Evolutionary conservation across 768 basidiomycete species (phyloP), one percentile per base, ranked within the genome.

Genomic region (Lactifluus piperatus): DNA sequence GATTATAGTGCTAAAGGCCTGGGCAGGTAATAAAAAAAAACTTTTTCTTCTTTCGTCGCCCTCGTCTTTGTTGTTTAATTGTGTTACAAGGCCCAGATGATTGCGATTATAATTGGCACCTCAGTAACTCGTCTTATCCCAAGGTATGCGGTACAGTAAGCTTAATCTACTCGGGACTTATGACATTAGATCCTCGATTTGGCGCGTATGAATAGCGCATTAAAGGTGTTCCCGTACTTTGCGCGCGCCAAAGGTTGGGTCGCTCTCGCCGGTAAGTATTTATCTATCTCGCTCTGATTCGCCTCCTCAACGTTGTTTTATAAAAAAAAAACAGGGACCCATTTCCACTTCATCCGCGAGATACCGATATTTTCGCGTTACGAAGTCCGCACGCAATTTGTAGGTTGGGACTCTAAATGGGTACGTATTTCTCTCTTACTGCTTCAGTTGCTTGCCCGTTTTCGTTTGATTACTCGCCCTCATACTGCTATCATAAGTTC

Each of bases 41-140:
- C n/a, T n/a, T n/a, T n/a, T n/a, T n/a, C n/a, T n/a, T n/a, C n/a
- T n/a, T n/a, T n/a, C n/a, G n/a, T n/a, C n/a, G n/a, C n/a, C n/a
- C n/a, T n/a, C n/a, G n/a, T 6, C 7, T 3, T 47, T 55, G 39
- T 55, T n/a, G 18, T 22, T 11, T 10, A 14, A 7, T 7, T 49
- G n/a, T 2, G 18, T 9, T 9, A 4, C n/a, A 54, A 86, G 86
- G 77, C 56, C 64, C 83, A 7, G 88, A 91, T 62, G 89, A 91
- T 45, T 77, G 79, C 44, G 90, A 92, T 70, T 84, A 83, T 65
- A 82, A 87, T 67, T 68, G 78, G 13, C 89, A 92, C 66, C 75
- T 91, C 57, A 89, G 86, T 68, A 92, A 92, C 67, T 89, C 88
- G 0, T 84, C 81, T 53, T 92, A 91, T 62, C 80, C 86, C 4